Evolutionary conservation across 306 rosid species (phyloP), one percentile per base, ranked within the genome.

Genomic region (Potentilla sterilis): DNA sequence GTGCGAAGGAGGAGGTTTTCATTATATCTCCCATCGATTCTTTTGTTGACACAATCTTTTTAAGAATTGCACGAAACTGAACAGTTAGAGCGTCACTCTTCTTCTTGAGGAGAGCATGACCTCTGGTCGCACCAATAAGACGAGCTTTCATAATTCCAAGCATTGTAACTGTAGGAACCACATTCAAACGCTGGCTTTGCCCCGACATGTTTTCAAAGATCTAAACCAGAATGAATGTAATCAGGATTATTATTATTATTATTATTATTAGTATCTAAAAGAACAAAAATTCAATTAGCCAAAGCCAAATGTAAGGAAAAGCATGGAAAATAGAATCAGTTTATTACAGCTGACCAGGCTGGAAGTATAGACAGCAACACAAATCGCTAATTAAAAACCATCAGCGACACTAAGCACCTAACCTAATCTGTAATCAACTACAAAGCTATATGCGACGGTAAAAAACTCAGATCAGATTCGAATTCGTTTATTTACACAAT

Each of bases 101-200:
- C 88, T 93, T 93, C 96, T 93, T 93, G 44, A 93, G 92, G 63
- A 93, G 94, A 24, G 98, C 98, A 65, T 93, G 98, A 21, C 98
- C 98, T 72, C 98, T 85, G 2, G 98, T 93, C 1, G 98, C 97
- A 43, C 98, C 98, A 0, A 93, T 77, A 51, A 93, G 83, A 47
- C 97, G 97, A 11, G 96, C 96, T 77, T 93, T 93, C 87, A 91
- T 70, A 48, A 83, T 88, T 44, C 96, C 96, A 66, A 93, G 94
- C 96, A 86, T 85, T 8, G 98, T 93, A n/a, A 93, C 96, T 3
- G 98, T 93, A 78, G 98, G 98, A 66, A 93, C 98, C 83, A 93
- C 97, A 86, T 54, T 93, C 86, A 93, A 83, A 68, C 98, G 97
- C 81, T 93, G 96, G 78, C 77, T 81, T 86, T 93, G 98, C 67